phyloP scores from a whole-genome alignment of 441 rosid species.

The Euphorbia celastroides region DNA sequence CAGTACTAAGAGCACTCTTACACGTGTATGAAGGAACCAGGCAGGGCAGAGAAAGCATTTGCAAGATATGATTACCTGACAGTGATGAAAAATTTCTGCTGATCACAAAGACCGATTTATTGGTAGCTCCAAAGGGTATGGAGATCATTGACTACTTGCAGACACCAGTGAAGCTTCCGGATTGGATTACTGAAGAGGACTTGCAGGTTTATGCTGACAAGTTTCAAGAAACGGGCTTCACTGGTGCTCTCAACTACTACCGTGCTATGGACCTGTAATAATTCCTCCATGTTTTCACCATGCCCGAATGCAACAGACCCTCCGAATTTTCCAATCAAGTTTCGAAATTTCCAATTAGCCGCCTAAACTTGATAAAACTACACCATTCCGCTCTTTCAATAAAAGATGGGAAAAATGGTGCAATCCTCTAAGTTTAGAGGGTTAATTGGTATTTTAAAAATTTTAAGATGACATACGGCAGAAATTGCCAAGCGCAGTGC shows the following conservation, averaged over 20 bases:
- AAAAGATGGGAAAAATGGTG: too few species aligned
- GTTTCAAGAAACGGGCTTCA: slow-evolving; percentile 67
- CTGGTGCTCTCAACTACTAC: slow-evolving; percentile 59
- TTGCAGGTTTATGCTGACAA: slow-evolving; percentile 57
- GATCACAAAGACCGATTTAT: slow-evolving; percentile 35
- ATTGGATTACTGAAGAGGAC: slow-evolving; percentile 72
- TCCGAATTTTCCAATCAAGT: too few species aligned
- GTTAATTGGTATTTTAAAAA: too few species aligned
- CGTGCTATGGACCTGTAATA: slow-evolving; percentile 67
- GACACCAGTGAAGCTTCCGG: slow-evolving; percentile 43
- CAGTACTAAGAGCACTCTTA: neutral
- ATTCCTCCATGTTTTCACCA: neutral
- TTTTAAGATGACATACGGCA: too few species aligned
- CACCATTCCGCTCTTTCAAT: too few species aligned
- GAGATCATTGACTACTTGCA: slow-evolving; percentile 60
- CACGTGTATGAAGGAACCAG: slow-evolving; percentile 43
- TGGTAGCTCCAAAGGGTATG: slow-evolving; percentile 56
- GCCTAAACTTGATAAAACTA: too few species aligned
- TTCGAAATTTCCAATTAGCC: too few species aligned
- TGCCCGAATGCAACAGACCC: too few species aligned
- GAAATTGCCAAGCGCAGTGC: too few species aligned
- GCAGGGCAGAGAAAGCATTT: slow-evolving; percentile 71
- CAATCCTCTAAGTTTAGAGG: too few species aligned
- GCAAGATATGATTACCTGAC: slow-evolving; percentile 52
- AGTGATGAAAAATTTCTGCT: slow-evolving; percentile 62